phyloP scores from a whole-genome alignment of 140 eudicot genomes.

The Anethum foeniculum region DNA sequence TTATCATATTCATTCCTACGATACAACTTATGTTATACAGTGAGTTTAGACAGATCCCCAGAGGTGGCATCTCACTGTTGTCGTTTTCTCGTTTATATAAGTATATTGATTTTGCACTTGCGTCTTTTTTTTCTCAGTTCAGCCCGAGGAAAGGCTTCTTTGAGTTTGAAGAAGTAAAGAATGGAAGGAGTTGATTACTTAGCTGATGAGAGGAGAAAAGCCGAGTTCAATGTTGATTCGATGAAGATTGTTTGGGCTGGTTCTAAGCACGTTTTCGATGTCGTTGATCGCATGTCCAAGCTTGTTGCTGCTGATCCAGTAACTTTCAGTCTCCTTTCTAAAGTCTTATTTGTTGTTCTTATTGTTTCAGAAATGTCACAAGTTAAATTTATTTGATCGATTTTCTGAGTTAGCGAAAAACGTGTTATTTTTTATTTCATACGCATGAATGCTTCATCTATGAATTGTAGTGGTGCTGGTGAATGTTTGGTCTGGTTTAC shows the following conservation, averaged over 20 bases:
- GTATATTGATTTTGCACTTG: not conserved
- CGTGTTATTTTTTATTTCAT: too few species aligned
- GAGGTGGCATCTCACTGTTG: too few species aligned
- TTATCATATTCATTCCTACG: not conserved
- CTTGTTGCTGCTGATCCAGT: constrained; percentile 91
- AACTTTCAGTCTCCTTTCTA: not conserved
- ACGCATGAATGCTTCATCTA: too few species aligned
- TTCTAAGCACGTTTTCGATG: constrained; percentile 39
- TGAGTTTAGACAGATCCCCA: not conserved
- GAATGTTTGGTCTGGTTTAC: too few species aligned
- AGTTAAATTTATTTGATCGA: too few species aligned
- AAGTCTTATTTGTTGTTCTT: not conserved
- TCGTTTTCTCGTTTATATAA: too few species aligned
- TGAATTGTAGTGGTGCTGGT: too few species aligned
- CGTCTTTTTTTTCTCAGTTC: not conserved
- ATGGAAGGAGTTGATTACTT: constrained; percentile 61
- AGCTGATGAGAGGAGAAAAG: constrained; percentile 70
- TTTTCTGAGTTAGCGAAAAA: too few species aligned
- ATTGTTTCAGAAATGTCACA: too few species aligned
- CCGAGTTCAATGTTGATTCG: constrained; percentile 64
- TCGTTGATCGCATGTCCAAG: constrained; percentile 81
- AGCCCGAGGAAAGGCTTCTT: not conserved
- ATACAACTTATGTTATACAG: not conserved
- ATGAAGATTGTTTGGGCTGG: constrained; percentile 98
- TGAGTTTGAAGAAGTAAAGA: not conserved